Conservation (phyloP, 2,329 filamentous ascomycete genomes). For the Fusarium verticillioides region DNA sequence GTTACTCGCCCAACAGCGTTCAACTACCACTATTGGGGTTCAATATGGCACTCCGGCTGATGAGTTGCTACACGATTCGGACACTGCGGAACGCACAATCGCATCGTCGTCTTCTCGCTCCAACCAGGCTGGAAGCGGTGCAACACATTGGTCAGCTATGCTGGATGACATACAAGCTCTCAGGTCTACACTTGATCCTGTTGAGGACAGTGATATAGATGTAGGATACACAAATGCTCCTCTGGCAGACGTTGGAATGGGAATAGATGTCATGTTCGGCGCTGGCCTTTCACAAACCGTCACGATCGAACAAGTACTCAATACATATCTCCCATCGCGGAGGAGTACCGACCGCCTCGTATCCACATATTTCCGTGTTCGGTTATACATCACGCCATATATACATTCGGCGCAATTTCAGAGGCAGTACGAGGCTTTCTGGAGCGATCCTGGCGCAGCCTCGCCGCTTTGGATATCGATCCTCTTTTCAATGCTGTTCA, state of each 20-base stretch:
- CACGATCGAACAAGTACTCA: background rate
- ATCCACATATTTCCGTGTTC: background rate
- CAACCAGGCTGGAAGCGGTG: background rate
- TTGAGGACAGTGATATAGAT: background rate
- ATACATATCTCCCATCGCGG: background rate
- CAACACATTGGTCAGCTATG: conserved; percentile 1
- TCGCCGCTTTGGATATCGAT: background rate
- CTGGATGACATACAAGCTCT: background rate
- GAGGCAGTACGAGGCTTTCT: background rate
- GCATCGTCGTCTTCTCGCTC: background rate
- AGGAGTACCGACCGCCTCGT: background rate
- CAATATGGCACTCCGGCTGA: background rate
- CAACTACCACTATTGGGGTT: background rate
- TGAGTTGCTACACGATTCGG: too few species aligned
- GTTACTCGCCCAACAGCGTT: background rate
- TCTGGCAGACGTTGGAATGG: background rate
- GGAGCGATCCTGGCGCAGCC: background rate
- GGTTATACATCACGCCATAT: background rate
- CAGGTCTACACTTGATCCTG: background rate
- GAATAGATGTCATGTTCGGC: background rate
- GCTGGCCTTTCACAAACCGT: background rate
- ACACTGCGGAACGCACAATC: background rate
- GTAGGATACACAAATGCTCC: background rate
- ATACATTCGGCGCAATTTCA: background rate
- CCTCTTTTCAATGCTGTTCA: background rate